Percentiles rank a stretch among this genome's conserved stretches.
These are phyloP conservation scores for Nemania serpens DNA, from an alignment of 2,329 filamentous ascomycete species.

Conservation along the genomic window DNA sequence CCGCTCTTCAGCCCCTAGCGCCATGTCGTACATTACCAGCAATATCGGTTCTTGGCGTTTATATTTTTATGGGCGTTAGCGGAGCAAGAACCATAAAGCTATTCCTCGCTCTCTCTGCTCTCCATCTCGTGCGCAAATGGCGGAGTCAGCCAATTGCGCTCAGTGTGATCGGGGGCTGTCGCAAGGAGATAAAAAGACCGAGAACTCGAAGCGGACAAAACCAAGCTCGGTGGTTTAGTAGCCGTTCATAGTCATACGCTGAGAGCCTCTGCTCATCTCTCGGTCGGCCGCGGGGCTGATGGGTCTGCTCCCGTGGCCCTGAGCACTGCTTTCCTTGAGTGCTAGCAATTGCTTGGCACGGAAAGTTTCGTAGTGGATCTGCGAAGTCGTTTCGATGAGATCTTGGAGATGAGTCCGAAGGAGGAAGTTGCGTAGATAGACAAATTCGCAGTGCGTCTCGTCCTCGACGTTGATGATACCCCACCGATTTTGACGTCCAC, in stretches of 20 bases:
- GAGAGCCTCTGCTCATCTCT: constrained; percentile 94
- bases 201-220: constrained; percentile 31
- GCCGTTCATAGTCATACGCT: constrained; percentile 98
- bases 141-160: constrained; percentile 2
- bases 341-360: constrained; percentile 97
- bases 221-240: constrained; percentile 65
- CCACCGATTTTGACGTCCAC: constrained; percentile 98
- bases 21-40: constrained; percentile 30
- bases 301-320: constrained; percentile 80
- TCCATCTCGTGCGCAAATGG: constrained; percentile 3
- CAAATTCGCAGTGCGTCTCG: constrained; percentile 99
- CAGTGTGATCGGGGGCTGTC: constrained; percentile 15
- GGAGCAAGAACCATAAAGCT: constrained; percentile 29
- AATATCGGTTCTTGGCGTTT: constrained; percentile 32
- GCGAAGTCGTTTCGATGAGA: constrained; percentile 97
- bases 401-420: constrained; percentile 98
- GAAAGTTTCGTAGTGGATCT: constrained; percentile 99
- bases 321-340: constrained; percentile 95
- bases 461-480: constrained; percentile 99
- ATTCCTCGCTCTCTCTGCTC: constrained; percentile 19
- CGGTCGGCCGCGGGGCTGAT: constrained; percentile 95
- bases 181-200: constrained; percentile 21
- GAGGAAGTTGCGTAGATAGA: constrained; percentile 97
- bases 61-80: constrained; percentile 31
- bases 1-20: constrained; percentile 29